These are phyloP conservation scores for Paxillus involutus DNA, from an alignment of 768 basidiomycete genomes.

Conservation along the genomic window DNA sequence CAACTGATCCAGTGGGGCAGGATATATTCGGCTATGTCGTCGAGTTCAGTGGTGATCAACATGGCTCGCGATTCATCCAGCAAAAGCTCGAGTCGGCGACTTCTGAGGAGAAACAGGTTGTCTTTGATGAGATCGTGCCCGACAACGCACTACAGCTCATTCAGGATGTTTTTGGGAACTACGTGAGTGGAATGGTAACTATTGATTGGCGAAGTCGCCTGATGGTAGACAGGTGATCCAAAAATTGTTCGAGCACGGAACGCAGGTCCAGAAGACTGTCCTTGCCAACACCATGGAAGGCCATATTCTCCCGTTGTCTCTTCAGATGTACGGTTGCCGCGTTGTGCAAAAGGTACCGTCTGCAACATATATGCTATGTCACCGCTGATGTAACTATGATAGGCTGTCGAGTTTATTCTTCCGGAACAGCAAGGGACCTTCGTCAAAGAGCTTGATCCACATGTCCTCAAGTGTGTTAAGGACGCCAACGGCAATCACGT, in stretches of 20 bases:
- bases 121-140: constrained; percentile 90
- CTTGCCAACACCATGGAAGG: constrained; percentile 76
- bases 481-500: constrained; percentile 96
- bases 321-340: constrained; percentile 95
- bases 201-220: constrained; percentile 1
- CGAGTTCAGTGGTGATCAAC: constrained; percentile 93
- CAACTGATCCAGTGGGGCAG: constrained; percentile 39
- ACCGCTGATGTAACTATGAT: constrained; percentile 10
- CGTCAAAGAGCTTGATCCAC: constrained; percentile 75
- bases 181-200: constrained; percentile 49
- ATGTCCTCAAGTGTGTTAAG: constrained; percentile 83
- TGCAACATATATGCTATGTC: background rate
- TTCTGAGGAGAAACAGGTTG: constrained; percentile 72
- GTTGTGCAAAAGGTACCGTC: constrained; percentile 83
- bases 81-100: constrained; percentile 75
- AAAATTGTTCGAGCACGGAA: constrained; percentile 89
- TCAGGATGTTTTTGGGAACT: constrained; percentile 95
- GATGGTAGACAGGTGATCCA: constrained; percentile 72
- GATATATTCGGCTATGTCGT: constrained; percentile 83
- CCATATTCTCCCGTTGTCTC: constrained; percentile 70
- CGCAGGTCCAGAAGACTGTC: constrained; percentile 66
- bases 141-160: constrained; percentile 72
- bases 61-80: constrained; percentile 98
- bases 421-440: constrained; percentile 77
- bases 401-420: constrained; percentile 83